Evolutionary conservation across 345 rosid species (phyloP).

Genomic region (Gossypium bickii): DNA sequence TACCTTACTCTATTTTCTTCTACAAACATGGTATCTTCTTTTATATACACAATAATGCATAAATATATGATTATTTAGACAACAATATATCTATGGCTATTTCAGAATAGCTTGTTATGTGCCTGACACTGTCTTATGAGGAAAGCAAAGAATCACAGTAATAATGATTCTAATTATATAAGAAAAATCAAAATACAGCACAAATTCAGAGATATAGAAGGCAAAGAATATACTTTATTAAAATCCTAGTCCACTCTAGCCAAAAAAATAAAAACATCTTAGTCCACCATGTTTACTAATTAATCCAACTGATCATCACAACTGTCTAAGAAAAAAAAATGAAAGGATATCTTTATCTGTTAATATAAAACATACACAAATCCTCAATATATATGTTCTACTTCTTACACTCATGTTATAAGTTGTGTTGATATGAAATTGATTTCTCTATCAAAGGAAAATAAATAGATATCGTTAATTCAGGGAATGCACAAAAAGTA

Average conservation of each 20-base stretch:
- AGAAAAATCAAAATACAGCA: background rate
- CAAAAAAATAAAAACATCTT: background rate
- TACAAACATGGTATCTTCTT: background rate
- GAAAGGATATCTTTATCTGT: background rate
- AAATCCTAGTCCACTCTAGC: background rate
- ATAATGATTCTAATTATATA: background rate
- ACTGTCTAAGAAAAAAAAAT: background rate
- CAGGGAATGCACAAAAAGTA: background rate
- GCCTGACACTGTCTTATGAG: background rate
- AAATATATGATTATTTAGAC: background rate
- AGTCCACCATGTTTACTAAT: background rate
- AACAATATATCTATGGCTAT: background rate
- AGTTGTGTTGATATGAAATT: background rate
- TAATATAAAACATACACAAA: background rate
- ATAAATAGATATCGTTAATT: background rate
- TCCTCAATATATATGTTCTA: background rate
- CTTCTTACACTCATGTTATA: background rate
- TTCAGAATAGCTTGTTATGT: background rate
- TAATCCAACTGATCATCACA: background rate
- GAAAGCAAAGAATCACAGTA: background rate
- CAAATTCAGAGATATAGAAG: background rate
- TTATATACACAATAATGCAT: background rate
- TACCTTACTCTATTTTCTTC: background rate
- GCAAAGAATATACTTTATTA: background rate
- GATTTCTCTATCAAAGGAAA: background rate